These are phyloP conservation scores for Termitomyces sp. DNA, from an alignment of 768 basidiomycete genomes.

Conservation along the genomic window DNA sequence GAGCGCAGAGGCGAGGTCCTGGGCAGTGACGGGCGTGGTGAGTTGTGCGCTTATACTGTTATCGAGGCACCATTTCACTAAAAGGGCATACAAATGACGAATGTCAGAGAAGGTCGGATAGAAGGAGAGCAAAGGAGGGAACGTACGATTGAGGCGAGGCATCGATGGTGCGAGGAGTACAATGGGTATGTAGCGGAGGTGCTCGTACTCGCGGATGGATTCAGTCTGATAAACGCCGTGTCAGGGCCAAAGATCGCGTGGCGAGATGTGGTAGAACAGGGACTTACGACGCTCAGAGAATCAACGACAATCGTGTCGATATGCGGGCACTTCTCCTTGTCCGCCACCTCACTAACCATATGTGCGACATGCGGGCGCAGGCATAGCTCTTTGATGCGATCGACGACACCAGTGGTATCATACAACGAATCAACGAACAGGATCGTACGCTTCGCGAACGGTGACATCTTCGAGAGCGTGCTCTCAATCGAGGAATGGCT, in stretches of 20 bases:
- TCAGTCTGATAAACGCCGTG: conserved; percentile 56
- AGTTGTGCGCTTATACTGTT: conserved; percentile 95
- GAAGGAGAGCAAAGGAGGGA: neutral
- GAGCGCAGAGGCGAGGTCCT: conserved; percentile 88
- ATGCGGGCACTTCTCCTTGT: conserved; percentile 77
- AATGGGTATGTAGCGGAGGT: conserved; percentile 93
- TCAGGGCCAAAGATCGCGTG: neutral
- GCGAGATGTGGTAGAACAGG: neutral
- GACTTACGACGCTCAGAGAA: conserved; percentile 71
- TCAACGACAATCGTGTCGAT: conserved; percentile 97
- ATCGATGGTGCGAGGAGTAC: conserved; percentile 81
- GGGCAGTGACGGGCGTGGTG: conserved; percentile 82
- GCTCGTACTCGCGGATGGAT: conserved; percentile 84
- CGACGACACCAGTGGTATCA: conserved; percentile 71
- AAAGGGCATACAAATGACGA: neutral
- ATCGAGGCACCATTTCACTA: conserved; percentile 95
- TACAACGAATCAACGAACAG: conserved; percentile 85
- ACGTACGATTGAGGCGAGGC: conserved; percentile 69
- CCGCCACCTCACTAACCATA: conserved; percentile 73
- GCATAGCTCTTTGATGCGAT: conserved; percentile 72
- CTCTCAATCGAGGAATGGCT: conserved; percentile 68
- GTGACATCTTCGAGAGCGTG: conserved; percentile 73
- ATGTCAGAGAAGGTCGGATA: conserved; percentile 4
- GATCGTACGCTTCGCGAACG: conserved; percentile 84
- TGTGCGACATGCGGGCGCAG: conserved; percentile 73